These are phyloP conservation scores for Ceratocystis harringtonii DNA, from an alignment of 2,329 filamentous ascomycete species.

Conservation along the genomic window DNA sequence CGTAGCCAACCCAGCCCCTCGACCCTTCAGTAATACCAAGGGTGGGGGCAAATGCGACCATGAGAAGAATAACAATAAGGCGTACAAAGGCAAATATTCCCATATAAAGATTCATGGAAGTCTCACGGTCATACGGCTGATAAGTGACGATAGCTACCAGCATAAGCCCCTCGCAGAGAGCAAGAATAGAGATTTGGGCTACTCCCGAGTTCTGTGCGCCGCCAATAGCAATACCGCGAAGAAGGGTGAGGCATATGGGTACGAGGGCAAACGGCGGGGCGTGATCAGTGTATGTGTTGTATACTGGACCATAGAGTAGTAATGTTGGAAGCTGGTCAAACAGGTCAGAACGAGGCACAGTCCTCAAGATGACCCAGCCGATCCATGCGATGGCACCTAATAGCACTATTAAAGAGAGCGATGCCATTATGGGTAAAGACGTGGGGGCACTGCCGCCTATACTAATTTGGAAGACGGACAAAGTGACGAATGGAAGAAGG, in stretches of 20 bases:
- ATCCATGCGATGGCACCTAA: conserved; percentile 65
- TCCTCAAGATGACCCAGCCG: conserved; percentile 63
- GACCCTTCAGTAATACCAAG: conserved; percentile 62
- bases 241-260: conserved; percentile 67
- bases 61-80: conserved; percentile 59
- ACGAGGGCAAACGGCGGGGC: conserved; percentile 81
- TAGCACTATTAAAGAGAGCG: conserved; percentile 56
- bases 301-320: conserved; percentile 78
- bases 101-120: conserved; percentile 96
- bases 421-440: conserved; percentile 59
- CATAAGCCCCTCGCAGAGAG: conserved; percentile 85
- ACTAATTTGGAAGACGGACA: conserved; percentile 86
- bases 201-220: conserved; percentile 87
- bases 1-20: conserved; percentile 92
- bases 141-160: conserved; percentile 80
- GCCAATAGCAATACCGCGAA: conserved; percentile 80
- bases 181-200: conserved; percentile 79
- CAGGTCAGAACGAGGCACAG: conserved; percentile 68
- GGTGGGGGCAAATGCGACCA: conserved; percentile 71
- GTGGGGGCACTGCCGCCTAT: conserved; percentile 52
- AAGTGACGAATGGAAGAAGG: conserved; percentile 66
- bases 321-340: conserved; percentile 90
- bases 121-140: conserved; percentile 74
- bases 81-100: conserved; percentile 67
- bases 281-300: conserved; percentile 94